Percentiles rank a stretch among this genome's conserved stretches.
These are phyloP conservation scores for Leucosporidium creatinivorum DNA, from an alignment of 768 basidiomycete genomes.

Conservation along the genomic window DNA sequence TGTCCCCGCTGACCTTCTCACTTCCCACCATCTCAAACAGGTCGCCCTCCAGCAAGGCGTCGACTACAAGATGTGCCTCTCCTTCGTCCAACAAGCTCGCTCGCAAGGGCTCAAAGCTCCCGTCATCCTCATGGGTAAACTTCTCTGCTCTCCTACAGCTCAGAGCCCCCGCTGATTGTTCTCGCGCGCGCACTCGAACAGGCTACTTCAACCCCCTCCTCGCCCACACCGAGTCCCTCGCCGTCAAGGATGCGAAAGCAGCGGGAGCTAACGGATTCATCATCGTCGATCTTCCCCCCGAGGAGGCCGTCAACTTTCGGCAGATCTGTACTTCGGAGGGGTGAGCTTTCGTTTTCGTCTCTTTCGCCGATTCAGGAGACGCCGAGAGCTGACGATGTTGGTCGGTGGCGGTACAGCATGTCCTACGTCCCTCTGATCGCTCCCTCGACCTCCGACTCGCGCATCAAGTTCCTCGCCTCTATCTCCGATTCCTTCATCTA, in stretches of 20 bases:
- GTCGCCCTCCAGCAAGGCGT: conserved; percentile 74
- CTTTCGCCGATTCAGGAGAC: too few relatives aligned
- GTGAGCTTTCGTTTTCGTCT: conserved; percentile 50
- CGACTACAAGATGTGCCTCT: conserved; percentile 67
- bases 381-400: background rate
- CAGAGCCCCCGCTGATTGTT: conserved; percentile 9
- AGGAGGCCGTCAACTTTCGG: conserved; percentile 86
- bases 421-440: conserved; percentile 94
- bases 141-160: conserved; percentile 27
- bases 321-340: conserved; percentile 71
- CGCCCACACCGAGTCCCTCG: conserved; percentile 89
- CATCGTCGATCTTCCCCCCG: conserved; percentile 94
- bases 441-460: conserved; percentile 77
- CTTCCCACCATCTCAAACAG: conserved; percentile 44
- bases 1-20: background rate
- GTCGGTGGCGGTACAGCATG: conserved; percentile 49
- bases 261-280: conserved; percentile 97
- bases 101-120: conserved; percentile 73
- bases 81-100: conserved; percentile 68
- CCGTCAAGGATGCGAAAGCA: conserved; percentile 77
- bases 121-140: conserved; percentile 88
- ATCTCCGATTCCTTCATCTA: conserved; percentile 98
- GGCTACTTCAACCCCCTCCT: conserved; percentile 97
- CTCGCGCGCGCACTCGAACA: conserved; percentile 45
- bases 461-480: conserved; percentile 80